A percentile compares a stretch with the other conserved stretches of the same genome.
phyloP scores from a whole-genome alignment of 768 basidiomycete species.

The Lactarius hengduanensis region DNA sequence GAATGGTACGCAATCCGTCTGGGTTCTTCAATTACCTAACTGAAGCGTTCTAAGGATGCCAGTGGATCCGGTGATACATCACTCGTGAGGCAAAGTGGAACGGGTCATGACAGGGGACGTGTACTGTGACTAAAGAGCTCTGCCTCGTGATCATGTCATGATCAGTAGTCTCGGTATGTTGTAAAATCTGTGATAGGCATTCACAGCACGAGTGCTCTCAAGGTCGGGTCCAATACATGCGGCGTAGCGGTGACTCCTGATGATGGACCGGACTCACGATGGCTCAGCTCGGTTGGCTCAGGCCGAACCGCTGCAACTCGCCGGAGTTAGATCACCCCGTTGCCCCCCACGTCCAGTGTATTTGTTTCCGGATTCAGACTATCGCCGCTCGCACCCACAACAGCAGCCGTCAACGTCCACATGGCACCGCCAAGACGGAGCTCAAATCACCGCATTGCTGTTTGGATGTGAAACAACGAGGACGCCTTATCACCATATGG shows the following conservation, averaged over 20 bases:
- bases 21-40: background rate
- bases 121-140: constrained; percentile 46
- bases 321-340: background rate
- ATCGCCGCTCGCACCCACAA: background rate
- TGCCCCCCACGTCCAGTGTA: background rate
- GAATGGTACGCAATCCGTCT: too few species aligned
- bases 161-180: constrained; percentile 66
- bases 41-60: constrained; percentile 52
- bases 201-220: background rate
- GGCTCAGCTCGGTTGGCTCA: too few species aligned
- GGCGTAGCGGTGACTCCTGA: background rate
- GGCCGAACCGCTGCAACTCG: background rate
- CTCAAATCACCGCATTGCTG: background rate
- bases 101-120: constrained; percentile 37
- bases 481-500: background rate
- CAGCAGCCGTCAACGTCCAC: background rate
- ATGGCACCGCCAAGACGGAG: background rate
- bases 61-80: constrained; percentile 78
- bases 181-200: constrained; percentile 36
- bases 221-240: background rate
- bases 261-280: background rate
- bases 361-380: background rate
- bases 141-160: background rate
- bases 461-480: background rate
- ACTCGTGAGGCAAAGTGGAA: constrained; percentile 62